A percentile compares a stretch with the other conserved stretches of the same genome.
phyloP scores from a whole-genome alignment of 441 rosid genomes.

The Kokia cookei region DNA sequence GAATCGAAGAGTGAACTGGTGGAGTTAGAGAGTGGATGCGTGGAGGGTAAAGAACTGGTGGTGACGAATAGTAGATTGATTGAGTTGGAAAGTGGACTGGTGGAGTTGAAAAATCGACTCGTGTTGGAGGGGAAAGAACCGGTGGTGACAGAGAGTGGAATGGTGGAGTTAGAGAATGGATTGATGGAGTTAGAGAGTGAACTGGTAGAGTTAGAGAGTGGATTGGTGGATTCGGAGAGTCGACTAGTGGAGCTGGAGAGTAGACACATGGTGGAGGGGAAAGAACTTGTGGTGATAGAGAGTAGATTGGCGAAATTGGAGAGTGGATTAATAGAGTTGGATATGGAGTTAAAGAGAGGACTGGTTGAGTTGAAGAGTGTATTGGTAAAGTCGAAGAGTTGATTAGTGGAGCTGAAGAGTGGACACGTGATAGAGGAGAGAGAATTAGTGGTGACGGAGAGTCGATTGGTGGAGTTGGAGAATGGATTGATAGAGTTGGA shows the following conservation, averaged over 20 bases:
- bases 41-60: neutral
- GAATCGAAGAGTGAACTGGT: conserved; percentile 23
- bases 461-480: neutral
- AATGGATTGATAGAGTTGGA: neutral
- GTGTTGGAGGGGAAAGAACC: conserved; percentile 16
- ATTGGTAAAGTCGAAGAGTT: conserved; percentile 10
- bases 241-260: neutral
- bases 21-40: conserved; percentile 5
- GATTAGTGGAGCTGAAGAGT: neutral
- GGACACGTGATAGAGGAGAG: neutral
- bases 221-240: conserved; percentile 23
- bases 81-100: conserved; percentile 19
- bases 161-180: conserved; percentile 11
- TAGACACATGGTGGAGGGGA: conserved; percentile 15
- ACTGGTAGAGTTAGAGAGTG: conserved; percentile 15
- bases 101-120: neutral
- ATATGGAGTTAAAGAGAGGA: conserved; percentile 12
- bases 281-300: conserved; percentile 22
- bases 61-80: no score
- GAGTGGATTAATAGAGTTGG: neutral
- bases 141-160: conserved; percentile 23
- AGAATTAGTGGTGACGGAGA: neutral
- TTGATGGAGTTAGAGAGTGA: neutral
- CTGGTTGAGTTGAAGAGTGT: conserved; percentile 3
- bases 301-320: conserved; percentile 17